Evolutionary conservation across 2,329 filamentous ascomycete genomes (phyloP).

Genomic region (Colletotrichum sp.): DNA sequence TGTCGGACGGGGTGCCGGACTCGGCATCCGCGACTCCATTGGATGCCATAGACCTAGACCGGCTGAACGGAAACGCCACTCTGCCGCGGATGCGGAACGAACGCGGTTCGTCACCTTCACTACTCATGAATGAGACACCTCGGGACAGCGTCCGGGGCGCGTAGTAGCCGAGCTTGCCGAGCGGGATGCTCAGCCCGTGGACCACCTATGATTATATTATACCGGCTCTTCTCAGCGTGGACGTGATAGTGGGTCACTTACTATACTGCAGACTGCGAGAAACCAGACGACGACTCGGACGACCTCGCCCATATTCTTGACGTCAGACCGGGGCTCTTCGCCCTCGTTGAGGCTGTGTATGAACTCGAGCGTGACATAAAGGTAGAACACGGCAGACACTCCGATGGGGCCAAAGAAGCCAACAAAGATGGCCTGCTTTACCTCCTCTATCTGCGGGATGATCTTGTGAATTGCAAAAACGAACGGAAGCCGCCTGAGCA

Average conservation of each 20-base stretch:
- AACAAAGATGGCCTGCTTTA: slow-evolving; percentile 80
- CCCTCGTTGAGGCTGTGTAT: slow-evolving; percentile 63
- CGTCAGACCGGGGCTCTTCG: slow-evolving; percentile 67
- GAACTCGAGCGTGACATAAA: slow-evolving; percentile 82
- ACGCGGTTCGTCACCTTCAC: slow-evolving; percentile 19
- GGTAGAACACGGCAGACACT: slow-evolving; percentile 87
- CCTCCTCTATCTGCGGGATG: slow-evolving; percentile 79
- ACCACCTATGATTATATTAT: slow-evolving; percentile 58
- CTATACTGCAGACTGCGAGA: slow-evolving; percentile 79
- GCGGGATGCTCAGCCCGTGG: slow-evolving; percentile 81
- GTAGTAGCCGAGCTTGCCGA: slow-evolving; percentile 69
- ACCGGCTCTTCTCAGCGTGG: background rate
- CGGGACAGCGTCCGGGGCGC: slow-evolving; percentile 63
- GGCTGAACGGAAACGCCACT: slow-evolving; percentile 25
- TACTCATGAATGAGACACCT: slow-evolving; percentile 30
- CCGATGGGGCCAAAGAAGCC: slow-evolving; percentile 95
- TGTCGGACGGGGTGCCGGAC: background rate
- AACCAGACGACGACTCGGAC: slow-evolving; percentile 85
- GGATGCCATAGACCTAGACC: slow-evolving; percentile 9
- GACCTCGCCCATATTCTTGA: slow-evolving; percentile 66
- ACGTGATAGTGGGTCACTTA: slow-evolving; percentile 47
- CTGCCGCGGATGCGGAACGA: slow-evolving; percentile 34
- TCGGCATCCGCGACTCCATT: background rate
- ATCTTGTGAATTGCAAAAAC: slow-evolving; percentile 74
- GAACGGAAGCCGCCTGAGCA: slow-evolving; percentile 79